Evolutionary conservation across 192 early-diverging fungal species (phyloP).

Genomic region (Chytriomyces sp.): DNA sequence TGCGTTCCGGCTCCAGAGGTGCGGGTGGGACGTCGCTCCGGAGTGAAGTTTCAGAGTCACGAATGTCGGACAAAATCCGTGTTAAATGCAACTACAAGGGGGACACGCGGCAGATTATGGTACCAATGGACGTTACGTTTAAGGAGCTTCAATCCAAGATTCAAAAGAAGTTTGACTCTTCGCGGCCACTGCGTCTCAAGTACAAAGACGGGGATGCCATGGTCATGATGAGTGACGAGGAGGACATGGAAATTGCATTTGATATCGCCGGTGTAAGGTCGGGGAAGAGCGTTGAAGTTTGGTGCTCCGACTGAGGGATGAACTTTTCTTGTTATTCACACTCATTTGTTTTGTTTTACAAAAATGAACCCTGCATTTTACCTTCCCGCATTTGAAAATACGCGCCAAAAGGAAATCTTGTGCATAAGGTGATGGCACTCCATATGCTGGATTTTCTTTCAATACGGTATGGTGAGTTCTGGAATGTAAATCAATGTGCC

Average conservation of each 20-base stretch:
- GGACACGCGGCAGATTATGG: conserved; percentile 66
- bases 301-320: conserved; percentile 30
- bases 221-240: conserved; percentile 87
- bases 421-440: too few species aligned
- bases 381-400: too few species aligned
- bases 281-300: conserved; percentile 41
- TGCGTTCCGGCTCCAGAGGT: neutral
- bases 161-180: conserved; percentile 63
- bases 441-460: too few species aligned
- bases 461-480: too few species aligned
- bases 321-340: too few species aligned
- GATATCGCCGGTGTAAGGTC: conserved; percentile 59
- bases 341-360: too few species aligned
- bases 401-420: too few species aligned
- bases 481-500: too few species aligned
- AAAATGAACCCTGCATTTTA: too few species aligned
- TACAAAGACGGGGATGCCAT: conserved; percentile 88
- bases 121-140: conserved; percentile 56
- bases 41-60: neutral
- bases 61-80: conserved; percentile 42
- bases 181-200: conserved; percentile 62
- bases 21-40: neutral
- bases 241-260: conserved; percentile 85
- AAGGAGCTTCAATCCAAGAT: conserved; percentile 59
- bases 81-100: conserved; percentile 68